Evolutionary conservation across 2,329 filamentous ascomycete species (phyloP).

Genomic region (Xylariaceae sp.): DNA sequence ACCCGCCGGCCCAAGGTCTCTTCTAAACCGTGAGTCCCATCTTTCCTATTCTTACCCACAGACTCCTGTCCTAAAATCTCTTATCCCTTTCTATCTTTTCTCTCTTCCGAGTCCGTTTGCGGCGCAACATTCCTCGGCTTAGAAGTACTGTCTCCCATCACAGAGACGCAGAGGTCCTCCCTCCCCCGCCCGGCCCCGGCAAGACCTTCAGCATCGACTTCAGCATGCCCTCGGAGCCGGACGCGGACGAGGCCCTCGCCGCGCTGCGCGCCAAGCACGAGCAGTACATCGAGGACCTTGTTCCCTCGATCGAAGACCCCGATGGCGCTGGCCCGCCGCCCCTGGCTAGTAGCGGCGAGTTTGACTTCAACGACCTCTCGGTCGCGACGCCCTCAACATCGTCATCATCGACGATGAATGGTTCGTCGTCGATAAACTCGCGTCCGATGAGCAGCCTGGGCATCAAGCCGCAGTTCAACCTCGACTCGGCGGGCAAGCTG

Average conservation of each 20-base stretch:
- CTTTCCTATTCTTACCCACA: conserved; percentile 11
- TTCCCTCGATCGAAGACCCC: conserved; percentile 36
- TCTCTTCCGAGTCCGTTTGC: not conserved
- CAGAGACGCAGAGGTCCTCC: conserved; percentile 30
- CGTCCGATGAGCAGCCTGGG: conserved; percentile 44
- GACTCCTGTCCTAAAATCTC: conserved; percentile 1
- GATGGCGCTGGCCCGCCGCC: conserved; percentile 22
- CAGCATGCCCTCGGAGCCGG: conserved; percentile 45
- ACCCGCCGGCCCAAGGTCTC: conserved; percentile 51
- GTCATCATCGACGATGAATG: conserved; percentile 32
- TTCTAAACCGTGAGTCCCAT: conserved; percentile 45
- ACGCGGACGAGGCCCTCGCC: conserved; percentile 45
- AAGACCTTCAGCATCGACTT: conserved; percentile 59
- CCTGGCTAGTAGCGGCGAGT: no score
- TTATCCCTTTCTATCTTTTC: not conserved
- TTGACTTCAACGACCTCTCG: conserved; percentile 34
- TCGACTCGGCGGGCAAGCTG: conserved; percentile 53
- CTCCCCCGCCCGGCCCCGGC: conserved; percentile 45
- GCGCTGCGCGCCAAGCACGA: conserved; percentile 48
- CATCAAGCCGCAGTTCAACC: conserved; percentile 57
- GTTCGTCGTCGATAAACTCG: conserved; percentile 32
- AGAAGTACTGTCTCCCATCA: conserved; percentile 1
- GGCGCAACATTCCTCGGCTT: not conserved
- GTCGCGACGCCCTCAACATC: conserved; percentile 30
- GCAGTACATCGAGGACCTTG: conserved; percentile 44